phyloP scores from a whole-genome alignment of 2,329 filamentous ascomycete species.

The Cryphonectria nitschkei region DNA sequence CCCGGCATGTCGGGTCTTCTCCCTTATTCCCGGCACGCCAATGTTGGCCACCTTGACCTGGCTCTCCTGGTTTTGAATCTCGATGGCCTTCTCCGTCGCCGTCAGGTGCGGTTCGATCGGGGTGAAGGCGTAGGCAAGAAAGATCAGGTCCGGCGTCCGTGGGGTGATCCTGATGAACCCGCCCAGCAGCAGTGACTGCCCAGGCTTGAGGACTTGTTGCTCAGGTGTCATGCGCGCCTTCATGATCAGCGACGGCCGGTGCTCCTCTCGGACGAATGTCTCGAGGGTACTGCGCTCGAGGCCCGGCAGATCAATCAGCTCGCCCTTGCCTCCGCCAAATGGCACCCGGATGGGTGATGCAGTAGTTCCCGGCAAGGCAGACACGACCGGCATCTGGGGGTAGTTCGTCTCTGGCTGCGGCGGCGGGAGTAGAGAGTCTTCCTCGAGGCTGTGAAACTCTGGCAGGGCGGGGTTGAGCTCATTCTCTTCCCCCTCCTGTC shows the following conservation, averaged over 20 bases:
- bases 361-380: constrained; percentile 86
- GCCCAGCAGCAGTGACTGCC: constrained; percentile 81
- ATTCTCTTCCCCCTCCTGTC: constrained; percentile 31
- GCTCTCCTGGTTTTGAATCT: constrained; percentile 68
- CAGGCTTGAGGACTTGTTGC: constrained; percentile 72
- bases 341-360: constrained; percentile 92
- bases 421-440: constrained; percentile 72
- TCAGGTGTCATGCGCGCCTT: constrained; percentile 72
- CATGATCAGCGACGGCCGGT: constrained; percentile 77
- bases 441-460: constrained; percentile 38
- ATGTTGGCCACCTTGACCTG: constrained; percentile 67
- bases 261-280: constrained; percentile 67
- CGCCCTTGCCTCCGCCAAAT: constrained; percentile 83
- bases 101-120: constrained; percentile 78
- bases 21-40: constrained; percentile 58
- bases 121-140: constrained; percentile 87
- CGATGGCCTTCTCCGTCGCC: constrained; percentile 76
- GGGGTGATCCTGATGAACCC: constrained; percentile 89
- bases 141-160: constrained; percentile 61
- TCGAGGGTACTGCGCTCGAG: constrained; percentile 76
- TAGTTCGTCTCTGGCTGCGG: constrained; percentile 73
- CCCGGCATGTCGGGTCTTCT: constrained; percentile 71
- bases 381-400: constrained; percentile 84
- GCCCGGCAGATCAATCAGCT: constrained; percentile 91
- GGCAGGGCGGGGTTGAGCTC: constrained; percentile 10